A percentile compares a stretch with the other conserved stretches of the same genome.
Evolutionary conservation across 2,329 filamentous ascomycete species (phyloP).

Genomic region (Calonectria pteridis): DNA sequence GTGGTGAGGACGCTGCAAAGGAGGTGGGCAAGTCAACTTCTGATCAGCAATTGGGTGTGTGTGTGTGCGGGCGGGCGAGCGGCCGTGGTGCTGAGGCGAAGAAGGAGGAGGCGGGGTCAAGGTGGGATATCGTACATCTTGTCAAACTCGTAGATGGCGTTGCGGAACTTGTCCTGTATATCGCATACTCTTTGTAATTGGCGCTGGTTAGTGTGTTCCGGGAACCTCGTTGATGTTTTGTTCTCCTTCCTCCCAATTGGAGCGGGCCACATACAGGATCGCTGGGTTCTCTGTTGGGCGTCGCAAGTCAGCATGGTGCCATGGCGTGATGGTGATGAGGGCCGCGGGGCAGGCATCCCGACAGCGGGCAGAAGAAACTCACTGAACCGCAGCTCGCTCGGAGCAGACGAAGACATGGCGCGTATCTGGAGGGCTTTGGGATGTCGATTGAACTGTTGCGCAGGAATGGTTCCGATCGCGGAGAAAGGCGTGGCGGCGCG

Average conservation of each 20-base stretch:
- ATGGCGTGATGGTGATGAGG: neutral
- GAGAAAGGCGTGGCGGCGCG: neutral
- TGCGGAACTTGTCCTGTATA: constrained; percentile 92
- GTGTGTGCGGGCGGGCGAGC: constrained; percentile 18
- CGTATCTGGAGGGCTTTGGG: neutral
- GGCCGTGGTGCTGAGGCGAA: constrained; percentile 13
- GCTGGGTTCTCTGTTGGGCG: constrained; percentile 59
- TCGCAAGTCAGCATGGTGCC: constrained; percentile 22
- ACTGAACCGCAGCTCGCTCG: constrained; percentile 50
- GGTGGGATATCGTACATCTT: constrained; percentile 72
- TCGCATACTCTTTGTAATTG: constrained; percentile 84
- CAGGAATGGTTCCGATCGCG: neutral
- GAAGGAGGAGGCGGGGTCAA: constrained; percentile 4
- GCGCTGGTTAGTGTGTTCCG: neutral
- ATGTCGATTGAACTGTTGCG: neutral
- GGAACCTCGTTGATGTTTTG: neutral
- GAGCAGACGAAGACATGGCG: constrained; percentile 34
- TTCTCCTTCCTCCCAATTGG: neutral
- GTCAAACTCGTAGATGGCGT: constrained; percentile 85
- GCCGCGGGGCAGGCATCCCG: neutral
- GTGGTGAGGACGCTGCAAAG: constrained; percentile 71
- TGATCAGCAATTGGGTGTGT: neutral
- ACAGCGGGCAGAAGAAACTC: constrained; percentile 35
- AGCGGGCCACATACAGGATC: constrained; percentile 59
- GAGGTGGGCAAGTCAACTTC: neutral